These are phyloP conservation scores for Thelephora aurantiotincta DNA, from an alignment of 768 basidiomycete genomes.

Conservation along the genomic window DNA sequence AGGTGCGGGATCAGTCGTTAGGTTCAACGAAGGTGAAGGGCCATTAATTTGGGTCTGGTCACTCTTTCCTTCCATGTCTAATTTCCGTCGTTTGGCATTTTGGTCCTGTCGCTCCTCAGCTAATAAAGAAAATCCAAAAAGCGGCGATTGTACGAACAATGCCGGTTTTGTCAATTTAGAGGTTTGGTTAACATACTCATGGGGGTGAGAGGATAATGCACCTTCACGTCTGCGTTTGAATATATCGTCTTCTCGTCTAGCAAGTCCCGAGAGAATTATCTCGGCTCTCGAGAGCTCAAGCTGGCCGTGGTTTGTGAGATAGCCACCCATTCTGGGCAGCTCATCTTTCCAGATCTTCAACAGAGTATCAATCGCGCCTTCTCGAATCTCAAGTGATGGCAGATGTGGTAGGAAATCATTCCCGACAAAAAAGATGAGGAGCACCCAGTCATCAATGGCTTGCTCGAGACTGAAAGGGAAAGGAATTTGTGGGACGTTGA, in stretches of 20 bases:
- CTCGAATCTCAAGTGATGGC: slow-evolving; percentile 95
- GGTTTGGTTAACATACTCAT: background rate
- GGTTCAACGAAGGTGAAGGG: slow-evolving; percentile 34
- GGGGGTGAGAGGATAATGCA: slow-evolving; percentile 17
- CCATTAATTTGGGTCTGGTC: slow-evolving; percentile 11
- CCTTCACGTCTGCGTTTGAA: slow-evolving; percentile 87
- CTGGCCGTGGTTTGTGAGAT: slow-evolving; percentile 85
- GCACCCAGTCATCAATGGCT: slow-evolving; percentile 99
- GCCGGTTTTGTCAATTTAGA: background rate
- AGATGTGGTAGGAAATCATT: slow-evolving; percentile 99
- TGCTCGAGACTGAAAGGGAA: slow-evolving; percentile 91
- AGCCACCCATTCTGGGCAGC: slow-evolving; percentile 92
- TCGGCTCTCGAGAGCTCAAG: slow-evolving; percentile 78
- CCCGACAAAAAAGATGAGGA: slow-evolving; percentile 99
- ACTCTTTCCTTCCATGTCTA: slow-evolving; percentile 27
- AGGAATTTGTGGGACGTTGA: slow-evolving; percentile 60
- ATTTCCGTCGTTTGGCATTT: slow-evolving; percentile 77
- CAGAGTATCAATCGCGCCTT: slow-evolving; percentile 96
- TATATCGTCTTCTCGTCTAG: slow-evolving; percentile 91
- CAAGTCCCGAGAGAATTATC: slow-evolving; percentile 91
- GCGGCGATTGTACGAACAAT: slow-evolving; percentile 2
- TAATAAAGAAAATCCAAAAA: slow-evolving; percentile 18
- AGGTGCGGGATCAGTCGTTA: slow-evolving; percentile 32
- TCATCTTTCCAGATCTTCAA: slow-evolving; percentile 93
- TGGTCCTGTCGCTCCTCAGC: slow-evolving; percentile 91